phyloP scores from a whole-genome alignment of 1,139 yeast genomes.

The Zygoascus hellenicus region DNA sequence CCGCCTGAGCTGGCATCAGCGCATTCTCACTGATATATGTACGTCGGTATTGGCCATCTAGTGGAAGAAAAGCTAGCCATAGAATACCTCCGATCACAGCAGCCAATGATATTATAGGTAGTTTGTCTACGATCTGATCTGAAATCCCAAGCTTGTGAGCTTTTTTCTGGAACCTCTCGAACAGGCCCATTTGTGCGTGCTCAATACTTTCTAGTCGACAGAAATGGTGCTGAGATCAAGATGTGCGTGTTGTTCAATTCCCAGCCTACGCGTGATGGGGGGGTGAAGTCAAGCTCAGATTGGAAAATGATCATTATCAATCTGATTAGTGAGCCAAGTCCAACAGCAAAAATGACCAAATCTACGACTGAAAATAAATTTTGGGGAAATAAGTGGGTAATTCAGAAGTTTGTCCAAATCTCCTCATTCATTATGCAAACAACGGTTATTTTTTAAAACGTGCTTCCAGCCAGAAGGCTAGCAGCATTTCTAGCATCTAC shows the following conservation, averaged over 20 bases:
- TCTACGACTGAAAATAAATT: no score
- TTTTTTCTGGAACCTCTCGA: constrained; percentile 32
- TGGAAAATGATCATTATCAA: no score
- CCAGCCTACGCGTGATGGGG: no score
- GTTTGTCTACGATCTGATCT: constrained; percentile 25
- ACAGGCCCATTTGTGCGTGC: constrained; percentile 32
- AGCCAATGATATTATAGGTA: constrained; percentile 61
- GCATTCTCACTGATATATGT: constrained; percentile 96
- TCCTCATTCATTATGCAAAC: no score
- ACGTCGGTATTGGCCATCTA: constrained; percentile 72
- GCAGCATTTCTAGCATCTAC: constrained; percentile 86
- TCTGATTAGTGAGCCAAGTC: no score
- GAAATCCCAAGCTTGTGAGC: constrained; percentile 30
- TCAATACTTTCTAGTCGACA: neutral
- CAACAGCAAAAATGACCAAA: no score
- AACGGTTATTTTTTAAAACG: constrained; percentile 40
- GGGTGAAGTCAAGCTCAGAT: no score
- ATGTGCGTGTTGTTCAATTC: neutral
- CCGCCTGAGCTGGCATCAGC: constrained; percentile 92
- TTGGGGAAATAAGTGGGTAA: no score
- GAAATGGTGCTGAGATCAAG: neutral
- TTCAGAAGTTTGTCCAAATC: neutral
- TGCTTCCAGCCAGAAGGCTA: constrained; percentile 65
- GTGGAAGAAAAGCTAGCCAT: constrained; percentile 68
- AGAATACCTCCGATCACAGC: constrained; percentile 55